Percentiles rank a stretch among this genome's conserved stretches.
phyloP scores from a whole-genome alignment of 306 rosid genomes.

The Trichosanthes truncata region DNA sequence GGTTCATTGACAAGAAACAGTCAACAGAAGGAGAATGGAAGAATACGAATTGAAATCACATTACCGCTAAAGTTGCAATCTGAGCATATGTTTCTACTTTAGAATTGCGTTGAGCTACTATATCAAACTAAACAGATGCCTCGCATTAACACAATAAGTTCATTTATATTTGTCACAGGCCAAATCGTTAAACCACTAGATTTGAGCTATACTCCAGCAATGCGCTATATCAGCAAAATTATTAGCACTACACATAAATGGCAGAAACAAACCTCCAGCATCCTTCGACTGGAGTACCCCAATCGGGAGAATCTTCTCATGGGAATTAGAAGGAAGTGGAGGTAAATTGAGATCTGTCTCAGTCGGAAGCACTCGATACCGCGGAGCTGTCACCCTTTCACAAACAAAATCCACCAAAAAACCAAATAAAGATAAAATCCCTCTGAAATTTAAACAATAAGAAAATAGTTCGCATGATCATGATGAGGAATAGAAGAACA shows the following conservation, averaged over 20 bases:
- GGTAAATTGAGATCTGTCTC: slow-evolving; percentile 83
- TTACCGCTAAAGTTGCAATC: not conserved
- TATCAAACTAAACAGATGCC: not conserved
- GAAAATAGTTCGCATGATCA: not conserved
- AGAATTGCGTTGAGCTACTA: not conserved
- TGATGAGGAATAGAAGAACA: not conserved
- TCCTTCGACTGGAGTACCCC: slow-evolving; percentile 44
- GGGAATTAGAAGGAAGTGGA: slow-evolving; percentile 48
- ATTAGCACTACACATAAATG: not conserved
- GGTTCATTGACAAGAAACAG: not conserved
- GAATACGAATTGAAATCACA: not conserved
- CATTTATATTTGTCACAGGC: not conserved
- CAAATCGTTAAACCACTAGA: not conserved
- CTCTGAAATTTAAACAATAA: not conserved
- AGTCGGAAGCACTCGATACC: slow-evolving; percentile 87
- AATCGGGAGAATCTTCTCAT: slow-evolving; percentile 54
- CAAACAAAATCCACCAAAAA: not conserved
- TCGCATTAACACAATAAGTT: not conserved
- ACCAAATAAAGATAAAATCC: not conserved
- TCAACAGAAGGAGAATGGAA: not conserved
- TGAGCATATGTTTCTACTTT: not conserved
- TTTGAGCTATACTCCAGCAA: not conserved
- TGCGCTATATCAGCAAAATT: not conserved
- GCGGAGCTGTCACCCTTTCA: slow-evolving; percentile 67
- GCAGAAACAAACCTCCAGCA: slow-evolving; percentile 37